Evolutionary conservation across 768 basidiomycete species (phyloP), one percentile per base, ranked within the genome.

Genomic region (Daedalea quercina): DNA sequence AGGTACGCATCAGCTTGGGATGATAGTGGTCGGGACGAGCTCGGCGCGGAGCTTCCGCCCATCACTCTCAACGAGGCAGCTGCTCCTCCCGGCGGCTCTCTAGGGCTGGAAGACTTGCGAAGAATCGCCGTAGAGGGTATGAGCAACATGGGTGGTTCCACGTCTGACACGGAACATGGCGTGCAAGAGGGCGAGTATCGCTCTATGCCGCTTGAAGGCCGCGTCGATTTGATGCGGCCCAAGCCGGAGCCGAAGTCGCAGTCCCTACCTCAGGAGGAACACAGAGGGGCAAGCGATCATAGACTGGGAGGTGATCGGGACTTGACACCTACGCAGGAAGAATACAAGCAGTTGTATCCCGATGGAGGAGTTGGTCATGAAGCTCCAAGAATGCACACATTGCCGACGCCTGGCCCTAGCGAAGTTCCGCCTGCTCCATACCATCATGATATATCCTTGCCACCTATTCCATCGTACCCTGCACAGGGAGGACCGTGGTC

Each of bases 181-280:
- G 48, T 58, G 13, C 77, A 76, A 6, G 80, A 87, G 63, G 91
- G 90, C 31, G 78, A 82, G 57, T 97, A 96, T 65, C 76, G 73
- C 52, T 85, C 79, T 47, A 68, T 97, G 70, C 94, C 94, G 15
- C 73, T 96, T 20, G 87, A 90, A 53, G 94, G 94, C 4, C 84
- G 94, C 44, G 76, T 94, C 51, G 92, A 95, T 64, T 74, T 97
- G 60, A 87, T 96, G 76, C 81, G 85, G 51, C 86, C 80, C 3
- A 64, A 60, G 43, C 60, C 61, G 24, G 54, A 57, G 40, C 51
- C 44, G 25, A 49, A 50, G 7, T 53, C 47, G 3, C 37, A 54
- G 34, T 45, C 23, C 26, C 47, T 41, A 26, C 33, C 26, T 4
- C 26, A 44, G 23, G 33, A 24, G 20, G 47, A 50, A 13, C 46